Percentiles rank a stretch among this genome's conserved stretches.
These are phyloP conservation scores for Umbelopsis ramanniana DNA, from an alignment of 192 early-diverging fungal genomes.

Conservation along the genomic window DNA sequence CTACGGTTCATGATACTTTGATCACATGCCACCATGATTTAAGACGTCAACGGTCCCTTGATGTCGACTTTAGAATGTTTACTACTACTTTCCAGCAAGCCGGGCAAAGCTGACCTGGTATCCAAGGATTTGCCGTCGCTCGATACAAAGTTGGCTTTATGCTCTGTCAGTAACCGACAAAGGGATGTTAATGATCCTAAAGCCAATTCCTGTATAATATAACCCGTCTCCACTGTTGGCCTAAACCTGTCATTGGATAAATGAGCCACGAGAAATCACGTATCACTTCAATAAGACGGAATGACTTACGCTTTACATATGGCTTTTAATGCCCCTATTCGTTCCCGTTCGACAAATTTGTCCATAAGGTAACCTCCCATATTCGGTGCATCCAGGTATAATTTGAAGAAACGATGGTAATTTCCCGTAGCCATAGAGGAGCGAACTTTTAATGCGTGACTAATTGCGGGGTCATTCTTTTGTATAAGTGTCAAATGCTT, in stretches of 20 bases:
- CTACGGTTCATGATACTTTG: too few relatives aligned
- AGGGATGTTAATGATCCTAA: conserved; percentile 56
- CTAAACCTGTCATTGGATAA: conserved; percentile 49
- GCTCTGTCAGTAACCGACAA: conserved; percentile 53
- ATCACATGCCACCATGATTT: too few relatives aligned
- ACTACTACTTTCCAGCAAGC: conserved; percentile 54
- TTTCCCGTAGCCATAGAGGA: conserved; percentile 79
- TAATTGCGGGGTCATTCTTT: conserved; percentile 65
- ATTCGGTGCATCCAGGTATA: conserved; percentile 80
- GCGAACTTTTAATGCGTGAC: conserved; percentile 87
- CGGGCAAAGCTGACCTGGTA: conserved; percentile 59
- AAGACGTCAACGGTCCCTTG: conserved; percentile 70
- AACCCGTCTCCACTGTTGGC: conserved; percentile 59
- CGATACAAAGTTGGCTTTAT: conserved; percentile 40
- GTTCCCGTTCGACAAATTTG: conserved; percentile 88
- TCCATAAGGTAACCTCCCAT: conserved; percentile 93
- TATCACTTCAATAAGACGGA: background rate
- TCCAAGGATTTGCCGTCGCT: conserved; percentile 50
- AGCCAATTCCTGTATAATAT: conserved; percentile 69
- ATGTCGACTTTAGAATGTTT: conserved; percentile 77
- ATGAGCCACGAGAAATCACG: background rate
- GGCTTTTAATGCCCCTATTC: conserved; percentile 72
- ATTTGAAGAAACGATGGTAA: conserved; percentile 83
- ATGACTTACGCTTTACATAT: conserved; percentile 77
- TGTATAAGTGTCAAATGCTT: conserved; percentile 69